These are phyloP conservation scores for Paramecium tetraurelia DNA, from an alignment of 73 alveolate species.

Conservation along the genomic window DNA sequence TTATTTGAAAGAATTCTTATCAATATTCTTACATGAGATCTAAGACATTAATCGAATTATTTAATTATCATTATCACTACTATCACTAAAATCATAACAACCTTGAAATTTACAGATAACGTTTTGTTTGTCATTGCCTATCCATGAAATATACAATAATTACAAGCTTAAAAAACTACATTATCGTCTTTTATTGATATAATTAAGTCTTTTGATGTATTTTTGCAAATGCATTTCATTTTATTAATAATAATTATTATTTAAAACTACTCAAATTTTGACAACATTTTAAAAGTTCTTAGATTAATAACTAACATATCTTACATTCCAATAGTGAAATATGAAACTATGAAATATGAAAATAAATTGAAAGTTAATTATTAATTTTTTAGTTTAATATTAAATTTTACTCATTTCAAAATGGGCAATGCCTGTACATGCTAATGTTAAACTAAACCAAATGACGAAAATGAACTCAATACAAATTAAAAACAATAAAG, in stretches of 20 bases:
- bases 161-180: background rate
- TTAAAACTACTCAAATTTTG: background rate
- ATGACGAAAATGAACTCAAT: background rate
- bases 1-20: background rate
- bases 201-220: background rate
- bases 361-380: background rate
- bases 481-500: background rate
- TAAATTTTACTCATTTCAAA: background rate
- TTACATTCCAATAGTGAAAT: background rate
- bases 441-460: background rate
- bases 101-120: background rate
- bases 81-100: background rate
- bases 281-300: background rate
- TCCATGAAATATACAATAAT: background rate
- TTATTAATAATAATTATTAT: background rate
- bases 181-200: background rate
- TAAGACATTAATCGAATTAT: background rate
- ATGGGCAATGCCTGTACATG: slow-evolving; percentile 54
- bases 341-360: background rate
- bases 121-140: background rate
- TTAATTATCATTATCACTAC: background rate
- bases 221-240: background rate
- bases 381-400: background rate
- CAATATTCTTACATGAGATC: background rate
- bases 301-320: background rate